Conservation (phyloP, 148 eudicot species). For the Fagopyrum tataricum region DNA sequence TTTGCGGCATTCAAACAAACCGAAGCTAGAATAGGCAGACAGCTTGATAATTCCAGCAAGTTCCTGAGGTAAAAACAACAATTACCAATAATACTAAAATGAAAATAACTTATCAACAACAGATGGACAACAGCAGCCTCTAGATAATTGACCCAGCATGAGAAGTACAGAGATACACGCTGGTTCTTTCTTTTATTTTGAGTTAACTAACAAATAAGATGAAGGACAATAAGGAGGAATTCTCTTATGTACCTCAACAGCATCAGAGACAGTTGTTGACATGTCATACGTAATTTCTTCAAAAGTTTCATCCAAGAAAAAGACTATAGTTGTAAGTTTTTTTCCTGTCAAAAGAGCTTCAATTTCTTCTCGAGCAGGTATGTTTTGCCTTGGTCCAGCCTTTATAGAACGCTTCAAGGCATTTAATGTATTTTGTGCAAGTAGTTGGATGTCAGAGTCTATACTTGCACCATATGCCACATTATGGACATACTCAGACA, state of each 20-base stretch:
- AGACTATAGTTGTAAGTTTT: slow-evolving; percentile 90
- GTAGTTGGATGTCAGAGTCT: slow-evolving; percentile 70
- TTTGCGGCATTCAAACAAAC: slow-evolving; percentile 93
- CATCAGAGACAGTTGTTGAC: slow-evolving; percentile 95
- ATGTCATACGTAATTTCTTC: slow-evolving; percentile 95
- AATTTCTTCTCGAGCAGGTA: slow-evolving; percentile 93
- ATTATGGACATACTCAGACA: slow-evolving; percentile 84
- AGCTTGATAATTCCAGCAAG: slow-evolving; percentile 89
- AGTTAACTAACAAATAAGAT: background rate
- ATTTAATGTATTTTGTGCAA: slow-evolving; percentile 78
- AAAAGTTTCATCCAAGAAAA: slow-evolving; percentile 97
- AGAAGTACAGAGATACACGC: background rate
- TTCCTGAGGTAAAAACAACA: slow-evolving; percentile 49
- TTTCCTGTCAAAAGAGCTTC: slow-evolving; percentile 83
- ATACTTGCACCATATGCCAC: slow-evolving; percentile 57
- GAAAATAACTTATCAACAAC: background rate
- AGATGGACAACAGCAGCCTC: background rate
- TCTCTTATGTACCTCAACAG: slow-evolving; percentile 67
- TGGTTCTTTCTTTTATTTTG: background rate
- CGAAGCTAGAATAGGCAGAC: slow-evolving; percentile 78
- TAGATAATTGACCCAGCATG: background rate
- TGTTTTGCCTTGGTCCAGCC: slow-evolving; percentile 88
- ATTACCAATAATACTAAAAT: slow-evolving; percentile 12
- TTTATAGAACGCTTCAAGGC: slow-evolving; percentile 83
- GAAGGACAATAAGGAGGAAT: background rate